These are phyloP conservation scores for Trypanosoma boissoni DNA, from an alignment of 208 protist species.

Conservation along the genomic window DNA sequence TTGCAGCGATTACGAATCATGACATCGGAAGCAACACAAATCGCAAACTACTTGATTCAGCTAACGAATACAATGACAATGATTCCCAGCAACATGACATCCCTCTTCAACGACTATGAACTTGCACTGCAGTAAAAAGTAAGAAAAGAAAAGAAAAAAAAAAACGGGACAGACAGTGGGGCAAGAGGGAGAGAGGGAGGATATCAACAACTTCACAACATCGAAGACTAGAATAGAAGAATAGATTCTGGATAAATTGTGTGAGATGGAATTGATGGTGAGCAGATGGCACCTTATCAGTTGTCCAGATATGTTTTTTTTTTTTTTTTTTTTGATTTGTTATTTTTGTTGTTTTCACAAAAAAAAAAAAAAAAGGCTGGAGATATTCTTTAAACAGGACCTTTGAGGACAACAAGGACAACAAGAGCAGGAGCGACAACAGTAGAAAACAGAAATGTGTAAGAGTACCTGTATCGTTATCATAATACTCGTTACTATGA, in stretches of 20 bases:
- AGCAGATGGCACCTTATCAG: too few relatives aligned
- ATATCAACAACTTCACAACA: not conserved
- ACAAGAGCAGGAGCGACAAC: too few relatives aligned
- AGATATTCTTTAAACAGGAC: too few relatives aligned
- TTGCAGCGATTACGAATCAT: slow-evolving; percentile 61
- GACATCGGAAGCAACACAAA: slow-evolving; percentile 57
- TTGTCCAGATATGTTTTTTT: not conserved
- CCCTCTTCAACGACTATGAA: slow-evolving; percentile 43
- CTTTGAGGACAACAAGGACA: too few relatives aligned
- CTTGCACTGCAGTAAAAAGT: slow-evolving; percentile 25
- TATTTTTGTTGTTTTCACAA: too few relatives aligned
- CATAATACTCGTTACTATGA: too few relatives aligned
- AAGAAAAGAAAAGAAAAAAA: not conserved
- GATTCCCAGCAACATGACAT: slow-evolving; percentile 42
- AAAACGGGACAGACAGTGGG: not conserved
- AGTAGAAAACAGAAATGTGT: too few relatives aligned
- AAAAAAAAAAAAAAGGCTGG: too few relatives aligned
- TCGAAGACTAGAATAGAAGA: not conserved
- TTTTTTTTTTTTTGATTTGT: slow-evolving; percentile 11
- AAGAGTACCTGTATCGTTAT: too few relatives aligned
- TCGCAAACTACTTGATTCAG: slow-evolving; percentile 72
- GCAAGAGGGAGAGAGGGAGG: not conserved
- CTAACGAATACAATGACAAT: slow-evolving; percentile 63
- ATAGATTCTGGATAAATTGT: too few relatives aligned
- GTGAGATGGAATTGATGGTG: too few relatives aligned